Evolutionary conservation across 2,329 filamentous ascomycete species (phyloP), one percentile per base, ranked within the genome.

Genomic region (Scytalidium sp.): DNA sequence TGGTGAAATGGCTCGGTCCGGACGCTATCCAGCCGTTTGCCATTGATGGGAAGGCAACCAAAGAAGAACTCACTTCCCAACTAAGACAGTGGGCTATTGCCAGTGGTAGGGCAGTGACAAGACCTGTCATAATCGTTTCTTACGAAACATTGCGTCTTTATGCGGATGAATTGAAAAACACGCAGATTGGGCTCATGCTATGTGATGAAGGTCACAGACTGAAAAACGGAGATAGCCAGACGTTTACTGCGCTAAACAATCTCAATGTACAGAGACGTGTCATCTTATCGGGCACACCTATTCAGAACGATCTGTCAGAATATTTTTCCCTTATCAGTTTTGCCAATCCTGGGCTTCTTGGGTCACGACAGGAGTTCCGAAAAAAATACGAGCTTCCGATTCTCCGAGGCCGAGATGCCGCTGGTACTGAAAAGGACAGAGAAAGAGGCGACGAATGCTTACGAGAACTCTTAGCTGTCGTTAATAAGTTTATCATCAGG

Each of bases 401-500:
- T 63, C 74, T 97, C 21, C 84, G 88, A 49, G 93, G 94, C 43
- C 87, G 94, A 60, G 94, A 99, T 69, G 91, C 94, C 13, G 88
- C 88, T 58, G 94, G 92, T 4, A 86, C 88, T 3, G 91, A 96
- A 56, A 80, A 81, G 41, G 91, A 97, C 47, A 82, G 88, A 25
- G 78, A 90, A 65, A 88, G 85, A 57, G 94, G 94, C 8, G 89
- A 96, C 57, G 86, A 92, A 60, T 85, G 91, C 46, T 80, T 96
- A 19, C 76, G 78, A 3, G 93, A 96, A 62, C 79, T 99, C 13
- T 81, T 96, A 3, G 75, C 76, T 2, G 75, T 96, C 41, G 94
- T 99, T 64, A 99, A 97, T 73, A 97, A 96, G 64, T 99, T 99
- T 71, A 95, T 99, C 66, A 99, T 99, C 61, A 87, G 94, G 52